A percentile compares a stretch with the other conserved stretches of the same genome.
These are phyloP conservation scores for Maudiozyma pseudohumilis DNA, from an alignment of 805 yeast genomes.

Conservation along the genomic window DNA sequence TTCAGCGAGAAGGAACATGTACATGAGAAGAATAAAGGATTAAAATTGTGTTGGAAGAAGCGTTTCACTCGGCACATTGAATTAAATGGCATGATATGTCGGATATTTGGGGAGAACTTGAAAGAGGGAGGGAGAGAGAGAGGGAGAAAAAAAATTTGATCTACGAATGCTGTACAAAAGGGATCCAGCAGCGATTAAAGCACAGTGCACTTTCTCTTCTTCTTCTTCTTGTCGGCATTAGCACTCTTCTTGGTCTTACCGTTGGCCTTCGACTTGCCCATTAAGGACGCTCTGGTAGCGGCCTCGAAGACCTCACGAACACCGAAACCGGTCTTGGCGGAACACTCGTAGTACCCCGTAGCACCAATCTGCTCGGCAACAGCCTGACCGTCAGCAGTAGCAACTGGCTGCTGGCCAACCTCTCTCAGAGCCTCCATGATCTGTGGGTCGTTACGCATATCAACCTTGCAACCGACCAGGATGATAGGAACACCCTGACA, in stretches of 20 bases:
- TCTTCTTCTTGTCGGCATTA: slow-evolving; percentile 44
- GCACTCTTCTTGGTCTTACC: slow-evolving; percentile 18
- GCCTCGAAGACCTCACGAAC: slow-evolving; percentile 88
- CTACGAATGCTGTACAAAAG: not conserved
- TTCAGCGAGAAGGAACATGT: too few relatives aligned
- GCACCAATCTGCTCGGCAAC: slow-evolving; percentile 90
- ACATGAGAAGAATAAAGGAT: too few relatives aligned
- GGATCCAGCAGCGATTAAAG: slow-evolving; percentile 34
- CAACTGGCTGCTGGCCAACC: slow-evolving; percentile 70
- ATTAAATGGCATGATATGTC: too few relatives aligned
- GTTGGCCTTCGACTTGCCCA: slow-evolving; percentile 36
- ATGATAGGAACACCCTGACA: slow-evolving; percentile 92
- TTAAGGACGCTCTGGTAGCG: slow-evolving; percentile 84
- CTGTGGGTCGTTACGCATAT: slow-evolving; percentile 72
- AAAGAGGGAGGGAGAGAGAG: not conserved
- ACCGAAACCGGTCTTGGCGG: slow-evolving; percentile 85
- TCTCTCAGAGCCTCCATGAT: slow-evolving; percentile 67
- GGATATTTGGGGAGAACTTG: too few relatives aligned
- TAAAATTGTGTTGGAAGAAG: too few relatives aligned
- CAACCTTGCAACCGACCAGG: slow-evolving; percentile 85
- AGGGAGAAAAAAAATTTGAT: too few relatives aligned
- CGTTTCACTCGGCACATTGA: too few relatives aligned
- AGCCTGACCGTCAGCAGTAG: slow-evolving; percentile 72
- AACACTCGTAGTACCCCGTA: slow-evolving; percentile 77
- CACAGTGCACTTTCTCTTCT: slow-evolving; percentile 62